phyloP scores from a whole-genome alignment of 441 rosid species.

The Melianthus villosus region DNA sequence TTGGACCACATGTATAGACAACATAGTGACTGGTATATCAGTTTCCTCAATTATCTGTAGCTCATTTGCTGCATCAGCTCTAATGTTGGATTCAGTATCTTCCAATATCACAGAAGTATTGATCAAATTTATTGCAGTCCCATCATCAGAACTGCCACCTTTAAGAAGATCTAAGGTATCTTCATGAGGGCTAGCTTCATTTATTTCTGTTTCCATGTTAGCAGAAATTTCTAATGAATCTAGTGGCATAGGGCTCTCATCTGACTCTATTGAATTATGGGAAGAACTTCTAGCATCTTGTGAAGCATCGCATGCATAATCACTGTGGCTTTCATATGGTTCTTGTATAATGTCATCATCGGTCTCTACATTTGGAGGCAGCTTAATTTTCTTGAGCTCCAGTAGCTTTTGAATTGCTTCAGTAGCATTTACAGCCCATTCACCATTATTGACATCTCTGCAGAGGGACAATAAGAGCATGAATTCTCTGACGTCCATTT shows the following conservation, averaged over 20 bases:
- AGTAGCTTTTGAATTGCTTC: constrained; percentile 28
- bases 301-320: constrained; percentile 11
- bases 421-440: constrained; percentile 22
- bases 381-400: constrained; percentile 16
- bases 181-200: constrained; percentile 3
- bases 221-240: constrained; percentile 10
- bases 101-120: constrained; percentile 1
- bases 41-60: constrained; percentile 8
- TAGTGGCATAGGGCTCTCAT: constrained; percentile 7
- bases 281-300: constrained; percentile 10
- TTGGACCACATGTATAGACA: not conserved
- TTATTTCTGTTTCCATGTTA: constrained; percentile 1
- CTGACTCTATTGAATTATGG: constrained; percentile 10
- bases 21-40: not conserved
- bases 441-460: constrained; percentile 20
- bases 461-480: not conserved
- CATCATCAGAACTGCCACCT: constrained; percentile 2
- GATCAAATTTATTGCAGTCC: not conserved
- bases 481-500: not conserved
- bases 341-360: constrained; percentile 5
- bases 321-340: constrained; percentile 10
- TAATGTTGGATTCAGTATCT: constrained; percentile 9
- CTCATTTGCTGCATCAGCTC: constrained; percentile 5
- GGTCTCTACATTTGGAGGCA: constrained; percentile 5
- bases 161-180: constrained; percentile 2